phyloP scores from a whole-genome alignment of 2,329 filamentous ascomycete species.

The Aspergillus thermomutatus region DNA sequence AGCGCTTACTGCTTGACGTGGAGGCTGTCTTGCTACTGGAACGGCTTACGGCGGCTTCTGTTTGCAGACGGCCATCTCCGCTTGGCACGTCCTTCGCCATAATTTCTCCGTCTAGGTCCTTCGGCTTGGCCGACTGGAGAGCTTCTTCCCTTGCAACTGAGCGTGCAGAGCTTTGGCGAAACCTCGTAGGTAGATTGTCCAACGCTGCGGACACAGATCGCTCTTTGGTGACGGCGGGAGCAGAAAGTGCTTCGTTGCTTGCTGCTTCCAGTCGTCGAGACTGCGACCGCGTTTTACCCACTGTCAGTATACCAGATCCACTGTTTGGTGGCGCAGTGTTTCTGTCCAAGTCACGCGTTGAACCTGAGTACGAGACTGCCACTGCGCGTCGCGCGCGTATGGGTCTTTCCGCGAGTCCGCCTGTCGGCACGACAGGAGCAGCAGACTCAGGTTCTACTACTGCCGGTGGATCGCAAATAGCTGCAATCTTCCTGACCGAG shows the following conservation, averaged over 20 bases:
- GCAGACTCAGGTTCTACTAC: conserved; percentile 15
- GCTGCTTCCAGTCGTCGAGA: conserved; percentile 36
- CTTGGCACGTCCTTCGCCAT: background rate
- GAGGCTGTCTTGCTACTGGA: conserved; percentile 27
- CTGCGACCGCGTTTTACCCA: conserved; percentile 43
- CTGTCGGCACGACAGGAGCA: conserved; percentile 16
- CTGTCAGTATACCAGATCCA: conserved; percentile 30
- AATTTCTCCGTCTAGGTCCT: conserved; percentile 3
- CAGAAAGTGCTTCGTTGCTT: conserved; percentile 16
- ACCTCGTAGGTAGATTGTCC: conserved; percentile 15
- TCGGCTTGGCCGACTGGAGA: background rate
- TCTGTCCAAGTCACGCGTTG: conserved; percentile 29
- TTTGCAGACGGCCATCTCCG: conserved; percentile 7
- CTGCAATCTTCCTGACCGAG: conserved; percentile 26
- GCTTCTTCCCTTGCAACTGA: background rate
- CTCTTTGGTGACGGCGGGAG: conserved; percentile 17
- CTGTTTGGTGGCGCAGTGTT: conserved; percentile 25
- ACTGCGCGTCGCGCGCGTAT: conserved; percentile 36
- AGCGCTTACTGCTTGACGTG: conserved; percentile 26
- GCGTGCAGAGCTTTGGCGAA: conserved; percentile 13
- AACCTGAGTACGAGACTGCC: conserved; percentile 32
- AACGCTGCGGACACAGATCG: conserved; percentile 16
- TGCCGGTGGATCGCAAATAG: conserved; percentile 21
- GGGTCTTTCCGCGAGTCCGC: conserved; percentile 38
- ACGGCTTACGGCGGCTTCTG: conserved; percentile 17